These are phyloP conservation scores for Pestalotiopsis sp. DNA, from an alignment of 2,329 filamentous ascomycete genomes.

Conservation along the genomic window DNA sequence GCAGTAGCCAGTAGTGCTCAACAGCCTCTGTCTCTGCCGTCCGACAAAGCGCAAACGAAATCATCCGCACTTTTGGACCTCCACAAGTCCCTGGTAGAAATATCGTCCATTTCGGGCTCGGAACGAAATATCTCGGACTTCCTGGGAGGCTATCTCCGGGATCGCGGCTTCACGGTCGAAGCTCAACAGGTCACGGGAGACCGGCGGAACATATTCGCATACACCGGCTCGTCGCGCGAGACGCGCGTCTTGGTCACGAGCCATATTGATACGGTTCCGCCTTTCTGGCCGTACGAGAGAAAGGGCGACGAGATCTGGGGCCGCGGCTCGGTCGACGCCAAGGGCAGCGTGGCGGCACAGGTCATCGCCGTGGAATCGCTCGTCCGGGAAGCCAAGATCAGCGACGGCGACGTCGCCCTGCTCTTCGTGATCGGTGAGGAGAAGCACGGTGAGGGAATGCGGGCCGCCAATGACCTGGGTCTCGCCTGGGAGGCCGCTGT, in stretches of 20 bases:
- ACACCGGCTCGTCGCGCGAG: constrained; percentile 47
- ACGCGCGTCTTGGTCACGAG: constrained; percentile 58
- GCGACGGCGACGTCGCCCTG: constrained; percentile 45
- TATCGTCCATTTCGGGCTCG: background rate
- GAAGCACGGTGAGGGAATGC: constrained; percentile 68
- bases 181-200: background rate
- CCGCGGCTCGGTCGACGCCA: constrained; percentile 13
- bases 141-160: constrained; percentile 3
- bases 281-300: constrained; percentile 39
- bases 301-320: constrained; percentile 20
- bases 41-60: background rate
- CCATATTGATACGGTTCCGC: constrained; percentile 67
- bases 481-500: constrained; percentile 62
- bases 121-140: constrained; percentile 4
- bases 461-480: constrained; percentile 45
- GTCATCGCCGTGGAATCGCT: constrained; percentile 53
- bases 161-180: constrained; percentile 5
- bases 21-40: background rate
- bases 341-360: constrained; percentile 51
- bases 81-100: constrained; percentile 7
- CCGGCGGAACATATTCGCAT: constrained; percentile 64
- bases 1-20: background rate
- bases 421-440: constrained; percentile 69
- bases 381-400: constrained; percentile 29
- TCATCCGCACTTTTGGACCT: background rate